Evolutionary conservation across 2,329 filamentous ascomycete species (phyloP), one percentile per base, ranked within the genome.

Genomic region (Orbilia brochopaga): DNA sequence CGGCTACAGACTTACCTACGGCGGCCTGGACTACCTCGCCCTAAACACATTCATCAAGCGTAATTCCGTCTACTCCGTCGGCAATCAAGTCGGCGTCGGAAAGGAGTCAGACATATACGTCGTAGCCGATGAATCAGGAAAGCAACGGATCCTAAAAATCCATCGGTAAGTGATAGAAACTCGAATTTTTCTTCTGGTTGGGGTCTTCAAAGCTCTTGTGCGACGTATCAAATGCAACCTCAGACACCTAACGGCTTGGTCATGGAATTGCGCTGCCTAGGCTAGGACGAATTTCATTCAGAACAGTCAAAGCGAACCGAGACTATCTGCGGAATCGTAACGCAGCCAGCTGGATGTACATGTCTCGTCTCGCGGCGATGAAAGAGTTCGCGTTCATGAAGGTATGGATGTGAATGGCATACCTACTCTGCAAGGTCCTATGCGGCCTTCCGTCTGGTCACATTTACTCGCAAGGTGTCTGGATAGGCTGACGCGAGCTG

Each of bases 71-170:
- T 97, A 96, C 84, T 95, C 90, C 75, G 91, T 97, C 2, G 94
- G 94, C 59, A 94, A 90, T 79, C 90, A 95, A 78, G 91, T 99
- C 75, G 94, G 95, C 53, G 92, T 97, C 1, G 94, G 94, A 60
- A 99, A 99, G 80, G 94, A 99, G 81, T 96, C 91, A 76, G 94
- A 99, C 78, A 97, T 99, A 78, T 90, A 95, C 80, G 88, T 97
- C 66, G 92, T 96, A 54, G 93, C 94, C 62, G 87, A 92, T 77
- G 84, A 91, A 58, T 85, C 84, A 4, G 92, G 91, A 66, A 82
- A 83, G 19, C 92, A 97, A 79, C 84, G 86, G 73, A 89, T 99
- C 15, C 85, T 99, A 75, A 99, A 99, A 82, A 96, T 99, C 77
- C 94, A 99, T 81, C 88, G 94, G 23, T 65, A 57, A 24, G 67